Evolutionary conservation across 2,329 filamentous ascomycete species (phyloP).

Genomic region (Clarireedia sp.): DNA sequence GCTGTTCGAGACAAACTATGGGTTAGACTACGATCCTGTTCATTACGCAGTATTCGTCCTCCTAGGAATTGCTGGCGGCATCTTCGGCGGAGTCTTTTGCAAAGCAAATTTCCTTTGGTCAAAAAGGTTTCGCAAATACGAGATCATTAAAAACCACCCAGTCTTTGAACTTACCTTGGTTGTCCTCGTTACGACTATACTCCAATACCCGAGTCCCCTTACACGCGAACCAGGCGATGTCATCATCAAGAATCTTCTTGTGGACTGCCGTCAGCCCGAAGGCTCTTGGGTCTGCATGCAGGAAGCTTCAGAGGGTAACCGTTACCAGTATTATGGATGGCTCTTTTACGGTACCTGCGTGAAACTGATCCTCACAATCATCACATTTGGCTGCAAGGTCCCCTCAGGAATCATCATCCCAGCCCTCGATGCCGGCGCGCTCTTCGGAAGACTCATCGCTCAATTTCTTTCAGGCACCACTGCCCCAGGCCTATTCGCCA

Average conservation of each 20-base stretch:
- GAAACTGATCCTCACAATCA: conserved; percentile 48
- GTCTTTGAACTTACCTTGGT: conserved; percentile 49
- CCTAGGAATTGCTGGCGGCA: conserved; percentile 47
- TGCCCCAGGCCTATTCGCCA: conserved; percentile 48
- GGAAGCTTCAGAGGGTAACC: conserved; percentile 33
- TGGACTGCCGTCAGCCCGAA: conserved; percentile 40
- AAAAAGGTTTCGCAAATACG: conserved; percentile 43
- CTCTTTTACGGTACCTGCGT: conserved; percentile 44
- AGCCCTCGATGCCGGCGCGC: conserved; percentile 47
- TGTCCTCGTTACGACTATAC: conserved; percentile 42
- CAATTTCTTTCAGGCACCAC: conserved; percentile 35
- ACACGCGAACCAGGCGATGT: conserved; percentile 47
- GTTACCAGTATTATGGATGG: conserved; percentile 40
- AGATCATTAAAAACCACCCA: conserved; percentile 45
- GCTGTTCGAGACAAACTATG: conserved; percentile 53
- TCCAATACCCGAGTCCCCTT: conserved; percentile 49
- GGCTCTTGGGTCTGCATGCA: conserved; percentile 43
- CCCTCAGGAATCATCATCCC: conserved; percentile 55
- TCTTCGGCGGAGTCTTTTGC: conserved; percentile 53
- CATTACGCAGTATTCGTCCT: conserved; percentile 51
- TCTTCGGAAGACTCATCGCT: conserved; percentile 48
- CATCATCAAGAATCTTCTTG: conserved; percentile 47
- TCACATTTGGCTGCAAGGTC: conserved; percentile 53
- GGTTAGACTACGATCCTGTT: conserved; percentile 43
- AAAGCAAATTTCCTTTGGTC: conserved; percentile 50